Evolutionary conservation across 129 eudicot species (phyloP), one percentile per base, ranked within the genome.

Genomic region (Escallonia rubra): DNA sequence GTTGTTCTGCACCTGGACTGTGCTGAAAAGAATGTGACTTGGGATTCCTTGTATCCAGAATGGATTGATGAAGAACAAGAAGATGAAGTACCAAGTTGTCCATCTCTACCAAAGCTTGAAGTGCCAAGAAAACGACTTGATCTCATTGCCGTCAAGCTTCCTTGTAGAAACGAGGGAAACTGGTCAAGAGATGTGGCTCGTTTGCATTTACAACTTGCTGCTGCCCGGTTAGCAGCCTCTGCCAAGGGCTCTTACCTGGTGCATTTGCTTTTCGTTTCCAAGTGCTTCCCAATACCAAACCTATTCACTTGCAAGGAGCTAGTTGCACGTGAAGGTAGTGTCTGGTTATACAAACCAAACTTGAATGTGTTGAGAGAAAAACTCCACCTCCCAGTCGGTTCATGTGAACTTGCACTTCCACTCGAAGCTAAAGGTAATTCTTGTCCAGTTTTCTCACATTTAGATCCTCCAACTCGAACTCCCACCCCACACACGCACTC

Each of bases 61-160:
- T 85, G 91, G 91, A 85, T 85, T 41, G 91, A 85, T 40, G 91
- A 85, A 58, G 91, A 85, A 59, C 85, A 85, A 60, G 84, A 85
- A 10, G 76, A 72, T 5, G 87, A 78, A 43, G 76, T 85, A 11
- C 91, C 91, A 3, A 61, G 62, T 49, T 85, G 91, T 76, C 85
- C 91, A 1, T 67, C 78, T 10, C 67, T 85, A 11, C 91, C 91
- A 38, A 76, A 60, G 50, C 61, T 79, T 10, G 73, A 75, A 45
- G 73, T 78, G 16, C 87, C 84, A 10, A 69, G 65, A 10, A 71
- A 73, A 51, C 64, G 82, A 2, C 75, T 85, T 10, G 84, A 85
- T 57, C 81, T 85, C 16, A 47, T 85, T 14, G 76, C 61, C 14
- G 82, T 81, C 10, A 85, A 85, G 72, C 85, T 85, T 15, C 91